A percentile compares a stretch with the other conserved stretches of the same genome.
These are phyloP conservation scores for Epichloe uncinata DNA, from an alignment of 2,329 filamentous ascomycete species.

Conservation along the genomic window DNA sequence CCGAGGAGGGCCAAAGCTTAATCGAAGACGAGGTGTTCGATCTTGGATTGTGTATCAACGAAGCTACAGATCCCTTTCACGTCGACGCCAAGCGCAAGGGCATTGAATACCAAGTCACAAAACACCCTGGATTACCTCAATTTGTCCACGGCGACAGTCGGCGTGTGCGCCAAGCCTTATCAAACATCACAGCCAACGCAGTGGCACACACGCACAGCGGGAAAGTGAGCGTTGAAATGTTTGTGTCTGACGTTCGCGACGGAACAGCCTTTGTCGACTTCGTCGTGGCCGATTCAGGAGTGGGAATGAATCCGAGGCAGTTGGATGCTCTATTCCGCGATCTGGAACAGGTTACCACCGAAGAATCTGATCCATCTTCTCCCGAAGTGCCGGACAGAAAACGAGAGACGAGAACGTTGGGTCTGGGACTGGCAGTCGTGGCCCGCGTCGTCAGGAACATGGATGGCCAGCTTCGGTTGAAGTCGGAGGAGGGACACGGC, in stretches of 20 bases:
- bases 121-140: constrained; percentile 55
- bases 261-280: constrained; percentile 57
- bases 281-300: constrained; percentile 61
- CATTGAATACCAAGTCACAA: constrained; percentile 53
- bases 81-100: constrained; percentile 65
- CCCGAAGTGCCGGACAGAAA: constrained; percentile 16
- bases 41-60: constrained; percentile 54
- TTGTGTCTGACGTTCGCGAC: constrained; percentile 40
- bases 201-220: constrained; percentile 63
- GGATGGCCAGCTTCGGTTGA: constrained; percentile 74
- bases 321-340: constrained; percentile 45
- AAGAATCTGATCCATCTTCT: constrained; percentile 21
- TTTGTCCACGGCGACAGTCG: constrained; percentile 67
- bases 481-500: constrained; percentile 70
- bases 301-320: constrained; percentile 52
- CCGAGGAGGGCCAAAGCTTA: constrained; percentile 66
- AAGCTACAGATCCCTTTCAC: constrained; percentile 62
- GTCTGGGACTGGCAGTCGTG: constrained; percentile 79
- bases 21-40: constrained; percentile 75
- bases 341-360: constrained; percentile 42
- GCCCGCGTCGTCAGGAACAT: constrained; percentile 78
- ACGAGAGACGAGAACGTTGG: constrained; percentile 39
- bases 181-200: constrained; percentile 75
- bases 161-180: constrained; percentile 67
- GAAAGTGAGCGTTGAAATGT: constrained; percentile 56